These are phyloP conservation scores for Graphiopsis chlorocephala DNA, from an alignment of 2,329 filamentous ascomycete genomes.

Conservation along the genomic window DNA sequence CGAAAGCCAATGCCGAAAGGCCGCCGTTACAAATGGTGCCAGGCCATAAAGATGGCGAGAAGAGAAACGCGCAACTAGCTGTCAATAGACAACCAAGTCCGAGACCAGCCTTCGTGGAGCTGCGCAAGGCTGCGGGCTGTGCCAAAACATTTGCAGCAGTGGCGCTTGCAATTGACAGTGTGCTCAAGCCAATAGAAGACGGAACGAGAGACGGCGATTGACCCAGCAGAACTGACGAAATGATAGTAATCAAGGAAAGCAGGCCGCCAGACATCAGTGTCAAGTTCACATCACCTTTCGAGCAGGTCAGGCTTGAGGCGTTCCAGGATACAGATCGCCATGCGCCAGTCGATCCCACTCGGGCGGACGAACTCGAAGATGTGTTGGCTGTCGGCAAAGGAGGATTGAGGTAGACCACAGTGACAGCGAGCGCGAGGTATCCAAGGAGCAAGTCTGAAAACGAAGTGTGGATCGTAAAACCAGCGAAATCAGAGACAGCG, in stretches of 20 bases:
- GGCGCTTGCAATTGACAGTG: conserved; percentile 42
- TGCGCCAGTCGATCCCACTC: neutral
- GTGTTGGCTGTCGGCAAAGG: conserved; percentile 38
- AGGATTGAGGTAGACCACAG: conserved; percentile 49
- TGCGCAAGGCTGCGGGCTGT: conserved; percentile 42
- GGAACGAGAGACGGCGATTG: conserved; percentile 34
- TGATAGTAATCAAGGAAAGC: conserved; percentile 38
- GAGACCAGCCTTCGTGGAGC: conserved; percentile 34
- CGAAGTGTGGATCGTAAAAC: conserved; percentile 30
- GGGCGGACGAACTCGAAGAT: neutral
- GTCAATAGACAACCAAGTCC: conserved; percentile 33
- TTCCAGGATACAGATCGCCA: neutral
- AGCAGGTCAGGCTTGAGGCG: conserved; percentile 35
- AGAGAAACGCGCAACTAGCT: conserved; percentile 35
- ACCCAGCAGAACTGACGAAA: conserved; percentile 35
- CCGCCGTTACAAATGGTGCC: conserved; percentile 34
- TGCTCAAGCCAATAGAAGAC: conserved; percentile 38
- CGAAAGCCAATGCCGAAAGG: conserved; percentile 36
- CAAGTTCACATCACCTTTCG: conserved; percentile 40
- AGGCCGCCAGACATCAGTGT: conserved; percentile 42
- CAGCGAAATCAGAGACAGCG: conserved; percentile 35
- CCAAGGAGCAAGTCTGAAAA: conserved; percentile 38
- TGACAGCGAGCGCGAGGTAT: conserved; percentile 46
- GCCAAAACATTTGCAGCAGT: conserved; percentile 43
- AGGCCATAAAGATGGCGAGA: conserved; percentile 35